These are phyloP conservation scores for Lentinula lateritia DNA, from an alignment of 768 basidiomycete genomes.

Conservation along the genomic window DNA sequence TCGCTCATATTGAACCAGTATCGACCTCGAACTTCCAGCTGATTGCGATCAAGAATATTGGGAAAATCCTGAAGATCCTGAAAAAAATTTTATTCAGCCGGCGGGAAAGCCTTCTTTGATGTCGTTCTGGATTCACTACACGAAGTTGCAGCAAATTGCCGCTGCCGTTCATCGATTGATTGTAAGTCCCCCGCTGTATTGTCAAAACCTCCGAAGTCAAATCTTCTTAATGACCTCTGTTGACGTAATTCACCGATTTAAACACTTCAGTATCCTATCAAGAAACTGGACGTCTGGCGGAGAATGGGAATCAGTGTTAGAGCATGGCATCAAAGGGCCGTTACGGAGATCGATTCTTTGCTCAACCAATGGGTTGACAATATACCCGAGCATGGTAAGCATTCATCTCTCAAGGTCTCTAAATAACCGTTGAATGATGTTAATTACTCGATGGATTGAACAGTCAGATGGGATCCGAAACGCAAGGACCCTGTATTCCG, in stretches of 20 bases:
- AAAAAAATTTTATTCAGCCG: conserved; percentile 5
- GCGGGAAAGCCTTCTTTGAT: not conserved
- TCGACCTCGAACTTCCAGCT: conserved; percentile 4
- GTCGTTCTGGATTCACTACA: conserved; percentile 29
- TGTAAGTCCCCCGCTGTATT: conserved; percentile 22
- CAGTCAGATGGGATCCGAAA: conserved; percentile 39
- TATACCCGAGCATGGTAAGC: conserved; percentile 35
- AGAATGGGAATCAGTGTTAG: not conserved
- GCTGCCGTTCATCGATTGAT: conserved; percentile 46
- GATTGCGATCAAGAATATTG: conserved; percentile 8
- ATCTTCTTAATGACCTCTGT: not conserved
- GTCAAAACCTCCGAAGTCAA: not conserved
- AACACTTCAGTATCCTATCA: conserved; percentile 4
- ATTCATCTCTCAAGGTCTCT: not conserved
- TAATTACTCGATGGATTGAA: not conserved
- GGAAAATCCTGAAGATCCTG: conserved; percentile 16
- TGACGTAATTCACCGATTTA: not conserved
- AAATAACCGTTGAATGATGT: not conserved
- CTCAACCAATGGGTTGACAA: conserved; percentile 53
- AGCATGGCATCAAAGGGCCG: conserved; percentile 5
- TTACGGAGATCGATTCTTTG: conserved; percentile 33
- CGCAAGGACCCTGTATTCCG: conserved; percentile 30
- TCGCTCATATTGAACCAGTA: not conserved
- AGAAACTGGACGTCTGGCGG: conserved; percentile 5
- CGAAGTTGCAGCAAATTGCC: conserved; percentile 42